Evolutionary conservation across 148 eudicot species (phyloP), one percentile per base, ranked within the genome.

Genomic region (Rhododendron ovatum): DNA sequence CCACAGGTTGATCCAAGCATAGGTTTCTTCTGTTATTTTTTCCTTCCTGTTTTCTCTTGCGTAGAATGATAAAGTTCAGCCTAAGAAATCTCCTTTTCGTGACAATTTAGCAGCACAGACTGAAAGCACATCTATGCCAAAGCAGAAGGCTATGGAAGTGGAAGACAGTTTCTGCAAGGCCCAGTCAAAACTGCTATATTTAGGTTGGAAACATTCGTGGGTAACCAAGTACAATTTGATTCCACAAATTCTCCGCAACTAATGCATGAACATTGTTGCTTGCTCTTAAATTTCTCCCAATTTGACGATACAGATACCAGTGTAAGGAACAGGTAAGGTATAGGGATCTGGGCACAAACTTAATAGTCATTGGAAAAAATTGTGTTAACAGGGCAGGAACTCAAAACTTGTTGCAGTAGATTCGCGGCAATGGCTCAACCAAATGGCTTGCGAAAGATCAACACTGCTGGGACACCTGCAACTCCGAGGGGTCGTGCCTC

Each of bases 401-500:
- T 12, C 22, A 7, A 79, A 53, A 73, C 28, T 50, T 83, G 28
- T 33, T 71, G 74, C 28, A 26, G 55, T 43, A 50, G 61, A 73
- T 78, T 80, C 11, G 61, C 12, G n/a, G 45, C 51, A 80, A 92
- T 93, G 98, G 91, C 91, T 86, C 89, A 91, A 88, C 61, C 90
- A 28, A 91, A 94, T 61, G 88, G 88, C 86, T 79, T 88, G 67
- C 86, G 26, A 75, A 87, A 84, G 67, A 82, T 76, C 75, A 74
- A 91, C 41, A 47, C 81, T 22, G 67, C 90, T 7, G 89, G 78
- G 83, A 88, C 88, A 39, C 89, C 87, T 7, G 82, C 26, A 84
- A 85, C 87, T 84, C 89, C 88, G 5, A 77, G 69, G 39, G 48
- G 78, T 88, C 83, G 45, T 12, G 30, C 51, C 39, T 87, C 92